These are phyloP conservation scores for Tuber magnatum DNA, from an alignment of 495 filamentous ascomycete species.

Conservation along the genomic window DNA sequence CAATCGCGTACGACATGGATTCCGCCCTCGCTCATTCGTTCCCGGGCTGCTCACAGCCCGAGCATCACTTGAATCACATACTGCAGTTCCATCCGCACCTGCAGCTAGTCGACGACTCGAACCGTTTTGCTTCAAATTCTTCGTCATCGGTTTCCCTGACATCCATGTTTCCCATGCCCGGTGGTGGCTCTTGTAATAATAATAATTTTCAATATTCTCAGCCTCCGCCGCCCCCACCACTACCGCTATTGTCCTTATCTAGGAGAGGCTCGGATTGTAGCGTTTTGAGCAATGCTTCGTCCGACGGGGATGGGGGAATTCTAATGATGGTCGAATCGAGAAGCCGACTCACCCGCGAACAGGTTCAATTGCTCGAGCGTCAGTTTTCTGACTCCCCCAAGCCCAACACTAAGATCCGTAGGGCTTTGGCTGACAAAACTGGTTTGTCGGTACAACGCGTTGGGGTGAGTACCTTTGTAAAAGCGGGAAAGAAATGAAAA, in stretches of 20 bases:
- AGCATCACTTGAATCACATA: conserved; percentile 19
- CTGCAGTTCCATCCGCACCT: conserved; percentile 21
- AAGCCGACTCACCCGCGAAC: conserved; percentile 33
- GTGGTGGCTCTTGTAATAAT: conserved; percentile 18
- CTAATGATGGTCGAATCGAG: conserved; percentile 30
- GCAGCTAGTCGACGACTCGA: conserved; percentile 23
- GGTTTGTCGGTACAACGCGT: conserved; percentile 37
- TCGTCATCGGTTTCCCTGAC: conserved; percentile 23
- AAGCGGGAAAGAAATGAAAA: conserved; percentile 38
- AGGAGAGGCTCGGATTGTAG: conserved; percentile 34
- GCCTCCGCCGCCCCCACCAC: conserved; percentile 24
- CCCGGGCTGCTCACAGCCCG: conserved; percentile 31
- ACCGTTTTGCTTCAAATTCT: conserved; percentile 28
- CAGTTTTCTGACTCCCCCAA: conserved; percentile 36
- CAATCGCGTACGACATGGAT: conserved; percentile 21
- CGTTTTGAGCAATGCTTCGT: conserved; percentile 13
- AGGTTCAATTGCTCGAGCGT: conserved; percentile 31
- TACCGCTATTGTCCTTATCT: conserved; percentile 26
- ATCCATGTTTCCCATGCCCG: conserved; percentile 32
- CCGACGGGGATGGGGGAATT: conserved; percentile 18
- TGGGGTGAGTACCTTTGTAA: conserved; percentile 31
- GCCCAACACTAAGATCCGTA: conserved; percentile 33
- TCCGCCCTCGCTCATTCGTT: conserved; percentile 32
- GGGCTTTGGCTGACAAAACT: conserved; percentile 31
- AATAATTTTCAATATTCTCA: conserved; percentile 2